Evolutionary conservation across 1,284 basidiomycete genomes (phyloP).

Genomic region (Caloboletus firmus): DNA sequence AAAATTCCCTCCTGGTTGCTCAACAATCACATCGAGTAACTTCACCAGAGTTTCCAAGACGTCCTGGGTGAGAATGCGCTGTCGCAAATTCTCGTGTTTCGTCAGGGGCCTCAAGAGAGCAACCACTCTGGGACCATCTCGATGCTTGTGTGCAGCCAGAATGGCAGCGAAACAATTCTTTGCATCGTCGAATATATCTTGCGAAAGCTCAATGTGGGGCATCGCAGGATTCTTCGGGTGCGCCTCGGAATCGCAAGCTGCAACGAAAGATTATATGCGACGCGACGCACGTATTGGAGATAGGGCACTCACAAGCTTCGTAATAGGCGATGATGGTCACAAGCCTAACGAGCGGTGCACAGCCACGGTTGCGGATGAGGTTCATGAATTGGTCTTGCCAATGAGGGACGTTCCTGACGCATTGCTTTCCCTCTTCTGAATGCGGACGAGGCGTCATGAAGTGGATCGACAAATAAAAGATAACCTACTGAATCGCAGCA

Average conservation of each 20-base stretch:
- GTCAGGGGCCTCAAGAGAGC: conserved; percentile 24
- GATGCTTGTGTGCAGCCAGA: conserved; percentile 12
- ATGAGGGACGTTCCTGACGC: conserved; percentile 9
- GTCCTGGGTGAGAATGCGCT: conserved; percentile 16
- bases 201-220: neutral
- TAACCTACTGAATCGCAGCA: conserved; percentile 27
- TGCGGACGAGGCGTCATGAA: neutral
- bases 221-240: neutral
- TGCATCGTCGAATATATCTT: conserved; percentile 6
- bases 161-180: conserved; percentile 11
- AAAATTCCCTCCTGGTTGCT: conserved; percentile 7
- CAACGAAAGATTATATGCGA: neutral
- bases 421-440: conserved; percentile 27
- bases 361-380: conserved; percentile 10
- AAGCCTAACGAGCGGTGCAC: conserved; percentile 17
- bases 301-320: conserved; percentile 21
- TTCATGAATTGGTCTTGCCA: conserved; percentile 13
- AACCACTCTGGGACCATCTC: conserved; percentile 22
- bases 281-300: no score
- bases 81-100: conserved; percentile 14
- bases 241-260: conserved; percentile 8
- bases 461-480: neutral
- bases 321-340: conserved; percentile 28
- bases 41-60: conserved; percentile 14
- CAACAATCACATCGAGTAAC: conserved; percentile 16